These are phyloP conservation scores for Yamadazyma jaroonii DNA, from an alignment of 1,139 yeast genomes.

Conservation along the genomic window DNA sequence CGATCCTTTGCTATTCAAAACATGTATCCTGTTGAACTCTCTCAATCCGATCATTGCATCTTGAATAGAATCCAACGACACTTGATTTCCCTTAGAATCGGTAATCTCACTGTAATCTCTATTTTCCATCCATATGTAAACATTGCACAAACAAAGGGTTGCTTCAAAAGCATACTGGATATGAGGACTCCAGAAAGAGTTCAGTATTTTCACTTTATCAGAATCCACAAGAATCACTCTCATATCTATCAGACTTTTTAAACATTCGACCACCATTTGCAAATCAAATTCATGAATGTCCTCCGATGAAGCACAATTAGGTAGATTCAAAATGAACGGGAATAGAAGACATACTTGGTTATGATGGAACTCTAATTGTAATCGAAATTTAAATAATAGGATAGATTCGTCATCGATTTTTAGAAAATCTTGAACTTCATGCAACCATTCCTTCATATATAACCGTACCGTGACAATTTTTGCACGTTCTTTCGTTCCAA, in stretches of 20 bases:
- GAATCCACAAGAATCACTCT: slow-evolving; percentile 1
- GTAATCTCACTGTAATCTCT: neutral
- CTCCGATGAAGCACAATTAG: neutral
- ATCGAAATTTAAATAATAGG: slow-evolving; percentile 2
- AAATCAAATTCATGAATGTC: slow-evolving; percentile 4
- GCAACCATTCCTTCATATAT: slow-evolving; percentile 6
- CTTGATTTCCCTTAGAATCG: neutral
- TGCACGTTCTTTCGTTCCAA: slow-evolving; percentile 2
- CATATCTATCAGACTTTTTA: slow-evolving; percentile 1
- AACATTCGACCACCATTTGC: slow-evolving; percentile 8
- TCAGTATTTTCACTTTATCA: slow-evolving; percentile 4
- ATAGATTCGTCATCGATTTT: neutral
- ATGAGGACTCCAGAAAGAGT: slow-evolving; percentile 10
- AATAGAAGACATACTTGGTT: slow-evolving; percentile 1
- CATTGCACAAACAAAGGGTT: slow-evolving; percentile 6
- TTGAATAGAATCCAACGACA: slow-evolving; percentile 1
- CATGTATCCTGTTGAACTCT: slow-evolving; percentile 5
- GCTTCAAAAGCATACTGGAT: slow-evolving; percentile 8
- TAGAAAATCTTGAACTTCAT: slow-evolving; percentile 1
- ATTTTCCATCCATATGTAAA: slow-evolving; percentile 5
- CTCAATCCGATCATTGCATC: slow-evolving; percentile 4
- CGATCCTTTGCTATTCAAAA: slow-evolving; percentile 5
- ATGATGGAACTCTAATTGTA: slow-evolving; percentile 6
- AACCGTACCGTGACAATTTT: slow-evolving; percentile 2
- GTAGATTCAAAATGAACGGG: slow-evolving; percentile 4